Conservation (phyloP, 768 basidiomycete genomes). For the Cyathus striatus region DNA sequence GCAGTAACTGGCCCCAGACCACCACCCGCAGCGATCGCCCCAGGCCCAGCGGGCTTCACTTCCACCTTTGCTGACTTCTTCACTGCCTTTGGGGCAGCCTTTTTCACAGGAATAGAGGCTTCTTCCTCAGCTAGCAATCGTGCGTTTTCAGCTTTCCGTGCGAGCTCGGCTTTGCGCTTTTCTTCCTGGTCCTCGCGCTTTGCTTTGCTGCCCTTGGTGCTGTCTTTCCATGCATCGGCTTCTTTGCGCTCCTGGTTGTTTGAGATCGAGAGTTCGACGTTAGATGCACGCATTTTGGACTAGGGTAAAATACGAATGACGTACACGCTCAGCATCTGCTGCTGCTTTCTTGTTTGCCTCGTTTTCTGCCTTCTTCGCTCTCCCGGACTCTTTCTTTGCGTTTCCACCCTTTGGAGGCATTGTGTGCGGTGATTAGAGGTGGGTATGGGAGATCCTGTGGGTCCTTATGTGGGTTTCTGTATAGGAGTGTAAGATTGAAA, state of each 20-base stretch:
- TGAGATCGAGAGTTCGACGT: neutral
- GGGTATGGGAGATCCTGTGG: no score
- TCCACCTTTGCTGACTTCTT: conserved; percentile 45
- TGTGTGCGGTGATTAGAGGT: no score
- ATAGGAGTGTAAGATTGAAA: no score
- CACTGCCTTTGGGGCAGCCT: conserved; percentile 57
- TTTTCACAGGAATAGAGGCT: conserved; percentile 48
- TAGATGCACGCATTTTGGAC: neutral
- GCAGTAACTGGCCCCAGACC: conserved; percentile 24
- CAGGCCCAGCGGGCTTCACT: conserved; percentile 72
- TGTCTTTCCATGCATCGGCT: conserved; percentile 61
- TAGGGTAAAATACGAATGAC: conserved; percentile 6
- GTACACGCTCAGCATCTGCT: conserved; percentile 56
- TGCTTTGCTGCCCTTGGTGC: conserved; percentile 57
- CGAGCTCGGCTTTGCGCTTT: conserved; percentile 75
- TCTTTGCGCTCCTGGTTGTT: conserved; percentile 65
- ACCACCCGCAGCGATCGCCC: conserved; percentile 76
- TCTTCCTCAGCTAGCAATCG: conserved; percentile 89
- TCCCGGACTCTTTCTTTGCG: conserved; percentile 87
- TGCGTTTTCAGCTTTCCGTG: conserved; percentile 83
- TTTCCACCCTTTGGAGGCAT: conserved; percentile 90
- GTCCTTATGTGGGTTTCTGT: no score
- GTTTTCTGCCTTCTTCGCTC: conserved; percentile 90
- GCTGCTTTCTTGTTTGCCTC: conserved; percentile 74
- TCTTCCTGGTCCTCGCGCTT: conserved; percentile 71